Conservation (phyloP, 768 basidiomycete genomes). For the Nidularia pulvinata region DNA sequence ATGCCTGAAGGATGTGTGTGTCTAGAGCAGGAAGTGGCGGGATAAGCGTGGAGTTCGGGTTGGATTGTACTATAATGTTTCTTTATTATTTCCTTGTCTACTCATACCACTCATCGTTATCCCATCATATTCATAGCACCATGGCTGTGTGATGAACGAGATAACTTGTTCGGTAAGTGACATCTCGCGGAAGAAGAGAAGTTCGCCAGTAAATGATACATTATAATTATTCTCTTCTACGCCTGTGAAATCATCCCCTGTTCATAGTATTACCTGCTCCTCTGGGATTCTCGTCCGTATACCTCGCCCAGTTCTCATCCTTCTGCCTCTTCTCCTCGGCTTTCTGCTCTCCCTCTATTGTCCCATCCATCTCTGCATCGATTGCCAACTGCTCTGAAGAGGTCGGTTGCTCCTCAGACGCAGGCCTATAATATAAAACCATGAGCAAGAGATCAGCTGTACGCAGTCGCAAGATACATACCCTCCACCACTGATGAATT, state of each 20-base stretch:
- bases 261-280: conserved; percentile 99
- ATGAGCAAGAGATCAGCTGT: conserved; percentile 3
- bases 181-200: no score
- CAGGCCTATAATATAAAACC: conserved; percentile 42
- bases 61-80: neutral
- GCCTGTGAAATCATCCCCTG: conserved; percentile 55
- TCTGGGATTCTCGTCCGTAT: conserved; percentile 80
- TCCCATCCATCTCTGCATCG: conserved; percentile 87
- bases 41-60: neutral
- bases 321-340: conserved; percentile 77
- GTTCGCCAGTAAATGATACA: no score
- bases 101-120: neutral
- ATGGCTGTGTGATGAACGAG: no score
- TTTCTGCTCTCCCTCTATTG: conserved; percentile 62
- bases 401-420: conserved; percentile 66
- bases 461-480: conserved; percentile 29
- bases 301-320: conserved; percentile 92
- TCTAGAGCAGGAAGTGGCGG: neutral
- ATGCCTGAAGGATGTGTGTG: no score
- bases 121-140: no score
- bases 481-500: conserved; percentile 89
- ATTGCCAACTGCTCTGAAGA: conserved; percentile 76
- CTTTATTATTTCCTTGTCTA: neutral
- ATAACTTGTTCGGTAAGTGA: no score
- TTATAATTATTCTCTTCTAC: conserved; percentile 3